phyloP scores from a whole-genome alignment of 2,329 filamentous ascomycete species.

The Gremmenia infestans region DNA sequence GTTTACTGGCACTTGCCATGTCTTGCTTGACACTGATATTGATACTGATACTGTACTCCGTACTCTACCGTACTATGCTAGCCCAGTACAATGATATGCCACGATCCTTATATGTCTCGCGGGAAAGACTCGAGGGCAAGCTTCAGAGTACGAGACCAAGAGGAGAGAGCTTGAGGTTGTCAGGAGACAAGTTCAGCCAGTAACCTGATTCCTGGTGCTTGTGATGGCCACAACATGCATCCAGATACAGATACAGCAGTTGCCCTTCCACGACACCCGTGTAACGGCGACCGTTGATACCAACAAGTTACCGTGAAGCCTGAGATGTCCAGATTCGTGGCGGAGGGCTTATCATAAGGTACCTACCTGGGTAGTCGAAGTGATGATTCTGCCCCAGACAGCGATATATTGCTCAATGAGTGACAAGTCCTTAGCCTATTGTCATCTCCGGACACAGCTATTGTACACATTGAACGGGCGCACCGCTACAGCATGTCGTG shows the following conservation, averaged over 20 bases:
- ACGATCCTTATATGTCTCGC: not conserved
- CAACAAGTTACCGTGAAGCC: constrained; percentile 1
- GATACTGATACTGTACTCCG: not conserved
- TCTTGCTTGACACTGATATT: not conserved
- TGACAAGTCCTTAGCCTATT: not conserved
- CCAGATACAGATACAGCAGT: constrained; percentile 7
- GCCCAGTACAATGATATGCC: not conserved
- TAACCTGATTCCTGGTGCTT: constrained; percentile 2
- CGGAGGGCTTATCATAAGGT: not conserved
- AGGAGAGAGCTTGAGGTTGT: not conserved
- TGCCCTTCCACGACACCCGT: constrained; percentile 7
- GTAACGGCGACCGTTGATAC: constrained; percentile 1
- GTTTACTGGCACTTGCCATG: not conserved
- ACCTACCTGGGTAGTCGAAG: not conserved
- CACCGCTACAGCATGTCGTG: constrained; percentile 9
- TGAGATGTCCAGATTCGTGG: not conserved
- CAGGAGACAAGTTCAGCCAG: not conserved
- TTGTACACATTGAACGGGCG: not conserved
- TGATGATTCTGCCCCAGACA: not conserved
- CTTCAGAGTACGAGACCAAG: not conserved
- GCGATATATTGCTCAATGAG: not conserved
- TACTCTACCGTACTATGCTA: not conserved
- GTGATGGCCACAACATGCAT: constrained; percentile 3
- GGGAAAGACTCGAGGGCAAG: not conserved
- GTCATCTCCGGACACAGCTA: not conserved